Conservation (phyloP, 2,329 filamentous ascomycete species). For the Pestalotiopsis sp. region DNA sequence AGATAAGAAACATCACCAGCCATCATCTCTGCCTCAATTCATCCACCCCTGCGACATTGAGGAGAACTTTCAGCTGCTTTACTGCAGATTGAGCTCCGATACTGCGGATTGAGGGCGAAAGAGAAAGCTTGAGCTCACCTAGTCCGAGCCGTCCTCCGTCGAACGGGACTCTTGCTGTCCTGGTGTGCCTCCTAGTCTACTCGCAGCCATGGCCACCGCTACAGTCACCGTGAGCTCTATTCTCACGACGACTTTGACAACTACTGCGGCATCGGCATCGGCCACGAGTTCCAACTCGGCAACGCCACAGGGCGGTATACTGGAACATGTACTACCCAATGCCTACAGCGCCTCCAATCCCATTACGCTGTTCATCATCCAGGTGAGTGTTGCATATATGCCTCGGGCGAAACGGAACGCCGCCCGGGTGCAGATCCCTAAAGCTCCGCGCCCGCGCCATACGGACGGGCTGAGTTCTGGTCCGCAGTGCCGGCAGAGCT, state of each 20-base stretch:
- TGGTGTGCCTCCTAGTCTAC: neutral
- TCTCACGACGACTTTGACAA: slow-evolving; percentile 23
- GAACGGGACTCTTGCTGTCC: neutral
- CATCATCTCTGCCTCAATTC: neutral
- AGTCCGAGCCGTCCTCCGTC: neutral
- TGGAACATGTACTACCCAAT: slow-evolving; percentile 72
- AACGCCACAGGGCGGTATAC: slow-evolving; percentile 60
- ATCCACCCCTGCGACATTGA: neutral
- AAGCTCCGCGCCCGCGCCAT: neutral
- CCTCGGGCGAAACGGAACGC: neutral
- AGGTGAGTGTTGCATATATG: slow-evolving; percentile 44
- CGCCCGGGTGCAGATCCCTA: neutral
- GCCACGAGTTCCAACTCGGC: slow-evolving; percentile 31
- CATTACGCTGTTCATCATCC: slow-evolving; percentile 76
- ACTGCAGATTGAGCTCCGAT: too few species aligned
- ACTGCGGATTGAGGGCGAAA: neutral
- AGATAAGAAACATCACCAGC: neutral
- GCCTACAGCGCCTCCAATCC: slow-evolving; percentile 72
- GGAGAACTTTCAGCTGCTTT: neutral
- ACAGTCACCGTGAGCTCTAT: slow-evolving; percentile 25
- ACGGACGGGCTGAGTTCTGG: neutral
- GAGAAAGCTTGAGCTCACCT: neutral
- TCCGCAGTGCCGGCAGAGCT: neutral
- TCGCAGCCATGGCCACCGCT: neutral
- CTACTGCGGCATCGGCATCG: slow-evolving; percentile 31